Percentiles rank a stretch among this genome's conserved stretches.
Evolutionary conservation across 306 rosid species (phyloP).

Genomic region (Corylus heterophylla): DNA sequence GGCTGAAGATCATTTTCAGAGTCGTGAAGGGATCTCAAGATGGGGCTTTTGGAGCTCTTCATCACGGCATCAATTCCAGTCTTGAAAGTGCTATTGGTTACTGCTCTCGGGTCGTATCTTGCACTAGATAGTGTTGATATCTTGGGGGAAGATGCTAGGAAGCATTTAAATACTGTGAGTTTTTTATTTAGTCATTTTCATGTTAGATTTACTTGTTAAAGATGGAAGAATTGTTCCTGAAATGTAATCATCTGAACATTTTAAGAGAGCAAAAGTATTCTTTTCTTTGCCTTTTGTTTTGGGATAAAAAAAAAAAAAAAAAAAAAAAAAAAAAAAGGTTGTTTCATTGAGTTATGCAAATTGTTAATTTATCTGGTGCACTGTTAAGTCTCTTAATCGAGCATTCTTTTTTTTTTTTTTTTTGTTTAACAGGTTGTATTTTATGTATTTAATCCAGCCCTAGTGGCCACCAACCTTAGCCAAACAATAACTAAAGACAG

Average conservation of each 20-base stretch:
- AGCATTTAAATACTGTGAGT: constrained; percentile 47
- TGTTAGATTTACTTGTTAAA: not conserved
- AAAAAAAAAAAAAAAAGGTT: no score
- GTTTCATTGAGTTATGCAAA: no score
- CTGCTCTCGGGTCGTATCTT: constrained; percentile 53
- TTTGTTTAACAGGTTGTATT: constrained; percentile 42
- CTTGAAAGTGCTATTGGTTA: constrained; percentile 51
- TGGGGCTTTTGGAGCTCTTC: constrained; percentile 50
- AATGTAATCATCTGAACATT: not conserved
- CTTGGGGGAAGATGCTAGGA: constrained; percentile 46
- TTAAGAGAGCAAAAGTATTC: not conserved
- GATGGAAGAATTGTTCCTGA: not conserved
- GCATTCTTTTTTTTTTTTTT: no score
- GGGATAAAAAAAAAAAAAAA: no score
- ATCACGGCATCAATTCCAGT: constrained; percentile 56
- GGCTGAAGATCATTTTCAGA: not conserved
- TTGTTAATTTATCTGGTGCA: not conserved
- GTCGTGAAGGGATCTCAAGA: not conserved
- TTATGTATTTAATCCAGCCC: constrained; percentile 56
- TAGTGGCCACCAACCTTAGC: constrained; percentile 42
- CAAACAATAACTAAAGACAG: constrained; percentile 44
- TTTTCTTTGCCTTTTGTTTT: not conserved
- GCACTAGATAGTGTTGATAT: constrained; percentile 48
- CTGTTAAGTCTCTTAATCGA: not conserved
- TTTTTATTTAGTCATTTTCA: not conserved